phyloP scores from a whole-genome alignment of 129 eudicot species.

The Lonicera japonica region DNA sequence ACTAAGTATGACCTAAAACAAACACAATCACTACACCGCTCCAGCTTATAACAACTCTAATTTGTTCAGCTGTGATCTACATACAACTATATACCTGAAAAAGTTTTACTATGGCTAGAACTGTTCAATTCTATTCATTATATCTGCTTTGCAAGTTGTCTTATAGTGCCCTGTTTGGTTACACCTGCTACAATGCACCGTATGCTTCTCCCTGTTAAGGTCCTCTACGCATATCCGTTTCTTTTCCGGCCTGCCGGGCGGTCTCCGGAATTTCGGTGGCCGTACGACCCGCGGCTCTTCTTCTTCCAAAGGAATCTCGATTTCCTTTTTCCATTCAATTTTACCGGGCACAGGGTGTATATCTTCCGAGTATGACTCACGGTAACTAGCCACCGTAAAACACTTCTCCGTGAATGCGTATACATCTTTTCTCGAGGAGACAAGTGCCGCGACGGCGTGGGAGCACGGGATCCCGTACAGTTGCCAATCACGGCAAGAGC shows the following conservation, averaged over 20 bases:
- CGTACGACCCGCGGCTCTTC: constrained; percentile 16
- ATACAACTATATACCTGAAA: constrained; percentile 9
- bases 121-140: constrained; percentile 20
- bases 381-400: constrained; percentile 28
- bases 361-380: constrained; percentile 28
- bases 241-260: constrained; percentile 55
- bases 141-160: constrained; percentile 46
- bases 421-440: constrained; percentile 32
- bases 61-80: background rate
- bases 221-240: constrained; percentile 43
- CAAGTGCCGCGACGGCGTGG: constrained; percentile 49
- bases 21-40: background rate
- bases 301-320: constrained; percentile 11
- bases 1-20: background rate
- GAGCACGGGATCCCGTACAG: constrained; percentile 50
- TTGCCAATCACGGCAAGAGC: constrained; percentile 58
- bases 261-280: constrained; percentile 44
- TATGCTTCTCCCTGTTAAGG: constrained; percentile 39
- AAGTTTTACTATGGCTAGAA: constrained; percentile 8
- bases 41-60: background rate
- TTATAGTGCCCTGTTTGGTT: constrained; percentile 54
- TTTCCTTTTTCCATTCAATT: constrained; percentile 34
- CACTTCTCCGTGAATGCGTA: constrained; percentile 34
- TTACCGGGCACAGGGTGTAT: constrained; percentile 34
- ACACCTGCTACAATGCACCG: constrained; percentile 44